Conservation (phyloP, 345 rosid species). For the Sonneratia alba region DNA sequence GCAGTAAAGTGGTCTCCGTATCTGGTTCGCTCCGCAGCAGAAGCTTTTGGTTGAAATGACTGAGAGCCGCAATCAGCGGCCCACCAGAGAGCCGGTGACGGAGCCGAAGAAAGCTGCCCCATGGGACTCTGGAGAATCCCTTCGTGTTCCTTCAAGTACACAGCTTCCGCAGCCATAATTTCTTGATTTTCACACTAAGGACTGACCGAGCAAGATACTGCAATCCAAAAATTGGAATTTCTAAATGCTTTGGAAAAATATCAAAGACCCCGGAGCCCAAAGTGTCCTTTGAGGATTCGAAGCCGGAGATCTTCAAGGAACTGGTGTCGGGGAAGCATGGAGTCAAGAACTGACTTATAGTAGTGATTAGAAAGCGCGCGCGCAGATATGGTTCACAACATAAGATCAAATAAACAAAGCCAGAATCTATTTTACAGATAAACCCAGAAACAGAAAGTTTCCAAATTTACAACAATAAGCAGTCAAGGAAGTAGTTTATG, state of each 20-base stretch:
- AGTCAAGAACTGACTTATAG: background rate
- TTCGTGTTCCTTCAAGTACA: constrained; percentile 55
- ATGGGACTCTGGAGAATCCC: constrained; percentile 35
- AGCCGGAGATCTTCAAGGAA: no score
- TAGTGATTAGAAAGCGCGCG: no score
- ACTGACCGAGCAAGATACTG: background rate
- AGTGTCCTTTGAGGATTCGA: no score
- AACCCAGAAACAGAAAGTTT: background rate
- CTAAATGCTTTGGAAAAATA: background rate
- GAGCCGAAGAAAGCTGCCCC: constrained; percentile 40
- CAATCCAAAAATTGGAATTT: background rate
- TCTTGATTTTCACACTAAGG: background rate
- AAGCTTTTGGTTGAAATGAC: constrained; percentile 34
- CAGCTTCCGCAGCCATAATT: constrained; percentile 72
- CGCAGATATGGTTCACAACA: background rate
- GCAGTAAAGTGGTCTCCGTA: constrained; percentile 21
- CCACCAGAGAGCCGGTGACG: constrained; percentile 54
- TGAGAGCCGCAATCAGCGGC: constrained; percentile 43
- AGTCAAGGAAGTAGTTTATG: background rate
- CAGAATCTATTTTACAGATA: background rate
- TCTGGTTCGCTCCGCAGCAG: constrained; percentile 25
- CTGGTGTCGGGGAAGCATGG: background rate
- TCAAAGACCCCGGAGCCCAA: background rate
- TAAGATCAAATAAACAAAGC: background rate
- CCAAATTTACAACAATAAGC: background rate